These are phyloP conservation scores for Thelonectria olida DNA, from an alignment of 2,329 filamentous ascomycete genomes.

Conservation along the genomic window DNA sequence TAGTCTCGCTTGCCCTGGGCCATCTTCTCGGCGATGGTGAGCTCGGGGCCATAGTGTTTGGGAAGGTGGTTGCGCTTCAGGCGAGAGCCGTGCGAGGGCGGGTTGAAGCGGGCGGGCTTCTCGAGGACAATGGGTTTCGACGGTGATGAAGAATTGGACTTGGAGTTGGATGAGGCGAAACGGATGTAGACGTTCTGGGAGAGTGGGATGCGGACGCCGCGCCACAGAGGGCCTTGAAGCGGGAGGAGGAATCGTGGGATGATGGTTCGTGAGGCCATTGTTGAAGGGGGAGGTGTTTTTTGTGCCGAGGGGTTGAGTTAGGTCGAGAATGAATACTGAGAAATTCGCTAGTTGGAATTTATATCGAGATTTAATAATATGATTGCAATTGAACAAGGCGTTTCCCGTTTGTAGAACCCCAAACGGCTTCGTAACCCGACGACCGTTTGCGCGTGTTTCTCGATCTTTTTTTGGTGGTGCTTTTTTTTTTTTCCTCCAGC, in stretches of 20 bases:
- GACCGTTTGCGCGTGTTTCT: conserved; percentile 1
- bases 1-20: conserved; percentile 78
- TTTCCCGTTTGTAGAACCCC: neutral
- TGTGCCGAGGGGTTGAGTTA: neutral
- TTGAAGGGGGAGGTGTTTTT: conserved; percentile 32
- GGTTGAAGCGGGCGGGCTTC: conserved; percentile 89
- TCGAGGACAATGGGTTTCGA: conserved; percentile 77
- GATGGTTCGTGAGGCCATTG: conserved; percentile 57
- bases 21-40: conserved; percentile 71
- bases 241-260: conserved; percentile 77
- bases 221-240: conserved; percentile 66
- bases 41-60: conserved; percentile 77
- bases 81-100: conserved; percentile 85
- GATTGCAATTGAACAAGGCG: neutral
- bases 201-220: conserved; percentile 48
- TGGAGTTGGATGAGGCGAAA: conserved; percentile 42
- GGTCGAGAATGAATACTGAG: neutral
- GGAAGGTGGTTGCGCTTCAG: conserved; percentile 65
- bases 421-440: neutral
- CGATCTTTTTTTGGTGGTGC: conserved; percentile 9
- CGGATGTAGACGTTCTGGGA: conserved; percentile 48
- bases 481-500: neutral
- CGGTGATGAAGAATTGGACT: conserved; percentile 19
- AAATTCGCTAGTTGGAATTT: neutral
- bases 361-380: neutral